A percentile compares a stretch with the other conserved stretches of the same genome.
Conservation (phyloP, 208 protist genomes). For the Phytomonas sp. region DNA sequence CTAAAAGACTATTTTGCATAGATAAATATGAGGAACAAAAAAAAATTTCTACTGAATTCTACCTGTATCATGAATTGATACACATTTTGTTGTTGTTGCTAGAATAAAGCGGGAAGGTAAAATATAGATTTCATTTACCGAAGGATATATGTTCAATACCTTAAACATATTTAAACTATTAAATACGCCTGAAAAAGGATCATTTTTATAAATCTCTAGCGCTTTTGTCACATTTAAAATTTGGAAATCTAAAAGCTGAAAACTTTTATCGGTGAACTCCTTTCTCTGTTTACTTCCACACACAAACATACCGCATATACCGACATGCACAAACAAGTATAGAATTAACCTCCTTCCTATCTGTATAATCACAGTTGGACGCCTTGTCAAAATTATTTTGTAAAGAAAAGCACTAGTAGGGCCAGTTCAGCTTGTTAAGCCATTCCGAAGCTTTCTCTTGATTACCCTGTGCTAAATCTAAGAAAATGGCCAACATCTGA, state of each 20-base stretch:
- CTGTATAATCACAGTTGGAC: not conserved
- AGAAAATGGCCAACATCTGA: conserved; percentile 68
- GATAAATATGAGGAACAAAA: not conserved
- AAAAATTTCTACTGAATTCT: not conserved
- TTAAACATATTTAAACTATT: not conserved
- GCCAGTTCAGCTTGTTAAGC: conserved; percentile 64
- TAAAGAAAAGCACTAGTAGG: conserved; percentile 17
- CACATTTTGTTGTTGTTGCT: not conserved
- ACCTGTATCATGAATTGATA: not conserved
- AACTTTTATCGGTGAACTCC: not conserved
- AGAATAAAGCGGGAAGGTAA: not conserved
- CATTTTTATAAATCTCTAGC: not conserved
- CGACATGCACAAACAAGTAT: not conserved
- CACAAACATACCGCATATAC: not conserved
- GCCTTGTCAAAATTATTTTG: not conserved
- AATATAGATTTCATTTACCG: not conserved
- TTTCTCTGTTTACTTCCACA: not conserved
- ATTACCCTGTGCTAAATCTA: conserved; percentile 81
- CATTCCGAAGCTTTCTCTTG: conserved; percentile 66
- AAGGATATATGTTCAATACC: not conserved
- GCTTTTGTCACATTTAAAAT: not conserved
- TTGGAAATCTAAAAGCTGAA: not conserved
- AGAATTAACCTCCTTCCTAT: not conserved
- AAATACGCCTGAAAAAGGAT: not conserved
- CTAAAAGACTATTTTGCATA: not conserved